Evolutionary conservation across 2,329 filamentous ascomycete species (phyloP).

Genomic region (Paecilomyces sp.): DNA sequence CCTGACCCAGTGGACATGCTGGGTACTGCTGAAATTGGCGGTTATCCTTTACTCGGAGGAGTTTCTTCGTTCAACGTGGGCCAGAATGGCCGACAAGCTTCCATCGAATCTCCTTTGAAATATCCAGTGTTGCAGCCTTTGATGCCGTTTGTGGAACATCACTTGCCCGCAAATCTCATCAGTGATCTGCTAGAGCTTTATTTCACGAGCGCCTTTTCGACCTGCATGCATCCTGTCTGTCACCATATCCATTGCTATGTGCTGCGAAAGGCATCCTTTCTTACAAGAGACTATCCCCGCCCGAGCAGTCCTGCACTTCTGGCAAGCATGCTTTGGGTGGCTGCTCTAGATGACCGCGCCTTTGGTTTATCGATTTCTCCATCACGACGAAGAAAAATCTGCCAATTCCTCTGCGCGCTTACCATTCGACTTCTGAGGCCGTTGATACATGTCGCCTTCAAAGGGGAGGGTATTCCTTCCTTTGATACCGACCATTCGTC

Average conservation of each 20-base stretch:
- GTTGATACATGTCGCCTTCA: conserved; percentile 65
- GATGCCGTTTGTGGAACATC: conserved; percentile 71
- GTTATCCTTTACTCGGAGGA: conserved; percentile 35
- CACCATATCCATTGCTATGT: conserved; percentile 86
- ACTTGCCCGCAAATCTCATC: conserved; percentile 71
- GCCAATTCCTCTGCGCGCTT: conserved; percentile 80
- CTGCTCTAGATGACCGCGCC: conserved; percentile 84
- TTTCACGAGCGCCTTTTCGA: conserved; percentile 80
- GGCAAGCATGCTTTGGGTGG: conserved; percentile 91
- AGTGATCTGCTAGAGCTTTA: conserved; percentile 88
- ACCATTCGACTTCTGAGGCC: conserved; percentile 80
- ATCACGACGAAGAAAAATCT: conserved; percentile 73
- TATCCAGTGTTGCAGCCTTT: conserved; percentile 84
- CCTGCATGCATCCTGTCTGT: conserved; percentile 80
- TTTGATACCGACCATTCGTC: conserved; percentile 48
- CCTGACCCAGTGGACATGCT: conserved; percentile 6
- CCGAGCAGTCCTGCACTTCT: conserved; percentile 77
- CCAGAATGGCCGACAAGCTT: neutral
- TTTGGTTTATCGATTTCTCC: conserved; percentile 75
- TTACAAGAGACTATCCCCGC: conserved; percentile 73
- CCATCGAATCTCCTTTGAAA: conserved; percentile 43
- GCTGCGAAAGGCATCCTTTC: conserved; percentile 79
- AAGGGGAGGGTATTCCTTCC: conserved; percentile 43
- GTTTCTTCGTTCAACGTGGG: neutral
- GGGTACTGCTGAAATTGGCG: conserved; percentile 4